A percentile compares a stretch with the other conserved stretches of the same genome.
Evolutionary conservation across 2,329 filamentous ascomycete species (phyloP).

Genomic region (Calonectria multiphialidica): DNA sequence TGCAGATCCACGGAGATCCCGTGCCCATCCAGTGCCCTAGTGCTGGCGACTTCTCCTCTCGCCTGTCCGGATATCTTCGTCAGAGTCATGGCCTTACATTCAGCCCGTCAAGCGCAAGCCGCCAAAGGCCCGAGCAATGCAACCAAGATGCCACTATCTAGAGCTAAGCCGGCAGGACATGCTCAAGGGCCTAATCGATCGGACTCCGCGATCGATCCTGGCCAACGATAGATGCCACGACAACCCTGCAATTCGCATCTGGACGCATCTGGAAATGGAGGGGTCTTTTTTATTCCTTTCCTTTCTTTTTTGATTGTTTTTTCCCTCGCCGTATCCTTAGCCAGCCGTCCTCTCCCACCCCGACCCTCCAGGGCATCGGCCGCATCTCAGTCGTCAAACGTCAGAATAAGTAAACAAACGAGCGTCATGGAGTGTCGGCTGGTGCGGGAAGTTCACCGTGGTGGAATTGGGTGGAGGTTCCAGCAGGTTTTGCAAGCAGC

Average conservation of each 20-base stretch:
- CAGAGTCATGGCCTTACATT: not conserved
- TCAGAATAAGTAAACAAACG: not conserved
- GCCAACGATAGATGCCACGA: not conserved
- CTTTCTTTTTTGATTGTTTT: not conserved
- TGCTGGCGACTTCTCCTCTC: slow-evolving; percentile 9
- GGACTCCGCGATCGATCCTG: not conserved
- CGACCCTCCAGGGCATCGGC: not conserved
- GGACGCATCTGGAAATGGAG: not conserved
- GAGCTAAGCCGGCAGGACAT: not conserved
- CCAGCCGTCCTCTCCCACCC: not conserved
- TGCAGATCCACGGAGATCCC: slow-evolving; percentile 27
- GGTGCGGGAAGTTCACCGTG: not conserved
- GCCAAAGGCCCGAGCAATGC: not conserved
- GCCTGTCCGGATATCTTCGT: not conserved
- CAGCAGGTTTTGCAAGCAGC: not conserved
- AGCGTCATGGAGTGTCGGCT: not conserved
- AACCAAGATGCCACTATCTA: not conserved
- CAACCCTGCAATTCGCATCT: not conserved
- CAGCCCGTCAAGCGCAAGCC: not conserved
- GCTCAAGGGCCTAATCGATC: not conserved
- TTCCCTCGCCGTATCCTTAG: not conserved
- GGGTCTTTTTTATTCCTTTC: not conserved
- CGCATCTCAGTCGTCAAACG: not conserved
- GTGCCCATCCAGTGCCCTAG: slow-evolving; percentile 5
- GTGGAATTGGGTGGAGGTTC: not conserved